Base-by-base conservation (phyloP, 352 stramenopile species). In the Phytophthora crassamura region DNA sequence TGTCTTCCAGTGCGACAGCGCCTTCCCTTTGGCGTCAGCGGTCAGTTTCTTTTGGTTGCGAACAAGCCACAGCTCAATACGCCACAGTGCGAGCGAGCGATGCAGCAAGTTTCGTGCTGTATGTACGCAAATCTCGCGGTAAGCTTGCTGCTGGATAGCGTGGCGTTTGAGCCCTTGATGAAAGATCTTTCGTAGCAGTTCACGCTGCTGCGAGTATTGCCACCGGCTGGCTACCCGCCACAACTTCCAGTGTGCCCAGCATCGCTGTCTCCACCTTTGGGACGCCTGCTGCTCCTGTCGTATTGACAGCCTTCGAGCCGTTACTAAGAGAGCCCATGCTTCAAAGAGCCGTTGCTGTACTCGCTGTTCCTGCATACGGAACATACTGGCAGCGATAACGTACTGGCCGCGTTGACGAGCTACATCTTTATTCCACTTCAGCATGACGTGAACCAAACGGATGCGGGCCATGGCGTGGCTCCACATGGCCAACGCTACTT, bases 401-500 rank as follows among this genome's bases (percentile, higher is more conserved):
- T 59, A 56, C 32, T 59, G 54, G 9, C 53, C 62, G 10, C 30
- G 55, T 54, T 51, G 61, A 28, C 3, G 9, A 25, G 43, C 10
- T 5, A 52, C 22, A 9, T 50, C 33, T 3, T 28, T 9, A 33
- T 53, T 75, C 67, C 67, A 75, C 4, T 33, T 35, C 2, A 33
- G 28, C 15, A 75, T 52, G 2, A 49, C 42, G 20, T 43, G 14
- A 10, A 6, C n/a, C 28, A 68, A 59, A 45, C 67, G 51, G 30
- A 67, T 41, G 14, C 35, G 46, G 7, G 14, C 35, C 63, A 52
- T 63, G 5, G 50, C 54, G 28, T 72, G 46, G 8, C 20, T 54
- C 62, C 62, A 75, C 67, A 75, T 72, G 12, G 16, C 56, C 47
- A 72, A 5, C 9, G 67, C 67, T 14, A 75, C 42, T 64, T 75